Base-by-base conservation (phyloP, 2,329 filamentous ascomycete genomes). In the Apiospora koreana region DNA sequence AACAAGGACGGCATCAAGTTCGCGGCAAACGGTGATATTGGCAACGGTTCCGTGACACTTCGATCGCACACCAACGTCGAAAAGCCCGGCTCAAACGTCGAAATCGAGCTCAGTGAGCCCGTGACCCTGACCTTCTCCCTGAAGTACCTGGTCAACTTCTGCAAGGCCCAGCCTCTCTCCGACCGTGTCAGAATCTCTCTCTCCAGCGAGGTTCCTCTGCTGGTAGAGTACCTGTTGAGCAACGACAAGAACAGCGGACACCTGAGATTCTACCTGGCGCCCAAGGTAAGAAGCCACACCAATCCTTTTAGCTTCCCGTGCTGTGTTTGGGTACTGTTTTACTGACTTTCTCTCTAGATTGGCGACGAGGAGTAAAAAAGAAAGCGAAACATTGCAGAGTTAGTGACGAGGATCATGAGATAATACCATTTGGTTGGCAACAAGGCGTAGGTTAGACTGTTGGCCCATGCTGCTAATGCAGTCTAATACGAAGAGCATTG, bases 71-170 rank as follows among this genome's bases (percentile, higher is more conserved):
- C 89, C 79, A 93, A 94, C 80, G 88, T 98, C 74, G 95, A 98
- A 50, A 97, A 98, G 86, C 92, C 94, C 65, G 89, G 93, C 12
- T 86, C 92, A 79, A 93, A 95, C 79, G 93, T 98, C 77, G 89
- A 94, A 74, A 98, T 99, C 81, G 91, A 94, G 79, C 90, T 99
- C 72, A 92, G 90, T 48, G 97, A 99, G 86, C 94, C 96, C 68
- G 96, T 99, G 72, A 88, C 93, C 45, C 89, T 99, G 73, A 98
- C 95, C 67, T 99, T 99, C 86, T 98, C 96, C 43, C 92, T 99
- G 78, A 99, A 99, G 86, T 99, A 99, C 85, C 92, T 99, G 3
- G 94, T 97, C 88, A 98, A 98, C 89, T 99, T 99, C 87, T 98
- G 96, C 93, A 99, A 99, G 87, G 97, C 97, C 43, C 93, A 94